Evolutionary conservation across 257 asterid genomes (phyloP).

Genomic region (Solanum dulcamara): DNA sequence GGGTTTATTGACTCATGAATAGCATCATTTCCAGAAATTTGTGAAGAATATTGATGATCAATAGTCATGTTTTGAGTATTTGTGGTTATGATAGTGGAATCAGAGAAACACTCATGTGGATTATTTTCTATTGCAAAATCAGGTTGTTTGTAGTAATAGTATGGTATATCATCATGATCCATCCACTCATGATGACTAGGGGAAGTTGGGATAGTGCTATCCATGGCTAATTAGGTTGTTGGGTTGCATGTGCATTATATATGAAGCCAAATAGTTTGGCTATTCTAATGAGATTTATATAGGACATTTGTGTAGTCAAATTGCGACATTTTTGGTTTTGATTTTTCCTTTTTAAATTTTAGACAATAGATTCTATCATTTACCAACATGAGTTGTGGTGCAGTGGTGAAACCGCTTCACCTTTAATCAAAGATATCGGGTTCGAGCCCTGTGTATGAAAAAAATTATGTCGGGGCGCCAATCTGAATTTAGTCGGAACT

Average conservation of each 20-base stretch:
- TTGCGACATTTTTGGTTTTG: not conserved
- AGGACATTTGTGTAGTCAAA: not conserved
- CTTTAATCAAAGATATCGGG: too few relatives aligned
- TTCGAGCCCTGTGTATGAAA: too few relatives aligned
- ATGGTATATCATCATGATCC: not conserved
- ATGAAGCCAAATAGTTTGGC: not conserved
- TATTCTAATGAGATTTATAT: not conserved
- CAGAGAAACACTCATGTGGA: not conserved
- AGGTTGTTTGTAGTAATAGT: not conserved
- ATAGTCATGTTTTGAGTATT: not conserved
- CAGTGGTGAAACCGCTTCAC: too few relatives aligned
- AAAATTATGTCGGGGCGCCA: too few relatives aligned
- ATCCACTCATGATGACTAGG: too few relatives aligned
- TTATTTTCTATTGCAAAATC: not conserved
- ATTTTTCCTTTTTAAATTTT: not conserved
- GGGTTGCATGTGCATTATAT: not conserved
- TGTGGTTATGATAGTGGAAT: not conserved
- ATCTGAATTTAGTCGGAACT: rapidly evolving
- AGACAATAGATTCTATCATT: too few relatives aligned
- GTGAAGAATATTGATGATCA: not conserved
- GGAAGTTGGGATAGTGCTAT: not conserved
- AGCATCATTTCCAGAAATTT: not conserved
- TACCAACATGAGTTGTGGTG: too few relatives aligned
- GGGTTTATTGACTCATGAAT: not conserved
- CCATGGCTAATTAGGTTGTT: not conserved